Conservation (phyloP, 2,329 filamentous ascomycete genomes). For the Botrytis hyacinthi region DNA sequence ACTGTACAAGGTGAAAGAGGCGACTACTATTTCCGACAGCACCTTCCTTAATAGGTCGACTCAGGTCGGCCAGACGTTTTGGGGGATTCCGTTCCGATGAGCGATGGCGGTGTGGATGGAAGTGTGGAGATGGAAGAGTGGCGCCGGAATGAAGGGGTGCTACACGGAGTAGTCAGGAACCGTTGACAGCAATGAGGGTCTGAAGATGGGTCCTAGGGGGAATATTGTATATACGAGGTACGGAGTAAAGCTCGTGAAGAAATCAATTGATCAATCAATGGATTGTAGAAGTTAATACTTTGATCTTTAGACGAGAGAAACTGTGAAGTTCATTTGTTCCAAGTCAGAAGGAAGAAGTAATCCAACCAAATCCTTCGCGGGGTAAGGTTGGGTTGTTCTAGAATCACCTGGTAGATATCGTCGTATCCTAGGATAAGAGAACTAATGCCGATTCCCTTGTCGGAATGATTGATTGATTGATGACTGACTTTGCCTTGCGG, state of each 20-base stretch:
- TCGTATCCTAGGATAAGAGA: not conserved
- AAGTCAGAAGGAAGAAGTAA: not conserved
- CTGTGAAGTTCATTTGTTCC: not conserved
- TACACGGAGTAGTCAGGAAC: conserved; percentile 5
- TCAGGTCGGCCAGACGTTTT: not conserved
- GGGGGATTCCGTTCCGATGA: not conserved
- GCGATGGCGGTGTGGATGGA: conserved; percentile 12
- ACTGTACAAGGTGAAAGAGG: not conserved
- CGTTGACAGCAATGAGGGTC: not conserved
- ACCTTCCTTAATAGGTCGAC: conserved; percentile 8
- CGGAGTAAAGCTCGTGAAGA: not conserved
- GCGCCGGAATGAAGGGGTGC: conserved; percentile 9
- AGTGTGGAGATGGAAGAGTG: conserved; percentile 13
- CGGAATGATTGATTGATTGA: not conserved
- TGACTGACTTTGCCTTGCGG: not conserved
- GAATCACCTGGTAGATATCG: not conserved
- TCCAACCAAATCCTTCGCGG: not conserved
- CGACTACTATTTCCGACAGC: not conserved
- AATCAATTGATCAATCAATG: not conserved
- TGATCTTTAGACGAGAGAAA: not conserved
- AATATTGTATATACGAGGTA: not conserved
- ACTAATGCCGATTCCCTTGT: not conserved
- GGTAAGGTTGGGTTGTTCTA: not conserved
- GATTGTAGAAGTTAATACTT: not conserved
- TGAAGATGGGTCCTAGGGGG: not conserved